A percentile compares a stretch with the other conserved stretches of the same genome.
Conservation (phyloP, 768 basidiomycete species). For the Daedalea quercina region DNA sequence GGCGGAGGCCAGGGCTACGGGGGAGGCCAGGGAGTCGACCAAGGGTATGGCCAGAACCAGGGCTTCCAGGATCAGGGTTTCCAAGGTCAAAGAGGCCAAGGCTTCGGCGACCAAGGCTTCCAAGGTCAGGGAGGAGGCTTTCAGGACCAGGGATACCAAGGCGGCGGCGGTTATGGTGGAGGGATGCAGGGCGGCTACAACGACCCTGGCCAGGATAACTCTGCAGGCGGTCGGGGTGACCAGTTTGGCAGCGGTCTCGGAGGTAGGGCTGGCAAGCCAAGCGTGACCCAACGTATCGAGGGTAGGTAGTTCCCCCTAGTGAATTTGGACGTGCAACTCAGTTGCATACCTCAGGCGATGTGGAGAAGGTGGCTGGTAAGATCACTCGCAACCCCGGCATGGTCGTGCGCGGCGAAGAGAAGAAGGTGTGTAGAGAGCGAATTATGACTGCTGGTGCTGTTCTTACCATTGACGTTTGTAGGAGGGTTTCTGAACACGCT, state of each 20-base stretch:
- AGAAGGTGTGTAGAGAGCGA: constrained; percentile 10
- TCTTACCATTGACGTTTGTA: neutral
- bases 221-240: neutral
- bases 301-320: neutral
- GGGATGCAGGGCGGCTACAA: neutral
- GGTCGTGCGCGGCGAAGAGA: constrained; percentile 11
- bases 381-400: constrained; percentile 7
- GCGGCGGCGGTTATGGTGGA: neutral
- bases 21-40: neutral
- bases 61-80: neutral
- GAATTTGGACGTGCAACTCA: too few relatives aligned
- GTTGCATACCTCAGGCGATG: neutral
- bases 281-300: neutral
- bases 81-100: neutral
- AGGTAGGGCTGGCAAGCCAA: neutral
- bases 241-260: neutral
- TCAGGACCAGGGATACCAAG: neutral
- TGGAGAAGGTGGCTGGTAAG: constrained; percentile 8
- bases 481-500: neutral
- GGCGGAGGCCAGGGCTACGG: neutral
- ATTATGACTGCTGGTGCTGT: too few relatives aligned
- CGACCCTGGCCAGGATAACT: neutral
- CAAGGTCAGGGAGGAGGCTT: neutral
- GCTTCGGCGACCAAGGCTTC: neutral
- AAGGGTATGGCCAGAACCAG: too few relatives aligned